Base-by-base conservation (phyloP, 495 filamentous ascomycete genomes). In the Penicillium dipodomyicola region DNA sequence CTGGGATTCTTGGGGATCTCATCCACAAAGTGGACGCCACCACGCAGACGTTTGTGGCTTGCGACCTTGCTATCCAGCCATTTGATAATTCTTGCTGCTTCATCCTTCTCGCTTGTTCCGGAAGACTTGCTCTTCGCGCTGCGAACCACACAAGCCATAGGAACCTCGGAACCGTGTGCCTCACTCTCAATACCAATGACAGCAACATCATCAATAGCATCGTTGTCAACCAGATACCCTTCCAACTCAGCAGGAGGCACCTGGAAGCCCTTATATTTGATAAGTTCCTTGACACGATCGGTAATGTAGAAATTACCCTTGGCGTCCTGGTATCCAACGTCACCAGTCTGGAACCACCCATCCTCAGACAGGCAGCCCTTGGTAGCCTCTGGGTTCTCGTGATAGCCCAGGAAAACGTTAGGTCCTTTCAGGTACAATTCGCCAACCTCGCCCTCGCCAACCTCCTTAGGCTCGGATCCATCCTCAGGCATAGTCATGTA, bases 221-320 rank as follows among this genome's bases (percentile, higher is more conserved):
- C 74, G 67, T 93, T 90, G 15, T 82, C 78, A 1, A 88, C 68
- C 12, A 97, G 74, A 12, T 91, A 60, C n/a, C 86, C 89, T 61
- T 96, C 92, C 5, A 96, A 78, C 68, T 97, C 92, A 4, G 92
- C 90, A 1, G 91, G 91, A 1, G 91, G 80, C 4, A 96, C 90
- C 65, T 94, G 91, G 76, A 93, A 92, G 12, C 91, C 91, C 66
- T 84, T 82, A 69, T 94, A 94, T 73, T 95, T 95, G 73, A 96
- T 94, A 43, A 96, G 73, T 70, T 96, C 91, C 78, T 96, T 96
- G 20, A 91, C 79, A n/a, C 91, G 86, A 62, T 93, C 91, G 1
- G 89, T 91, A 65, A 92, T 86, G 72, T 73, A 86, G 65, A 88
- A 83, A 60, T 86, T 80, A 5, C 83, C 84, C 37, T 85, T 71